A percentile compares a stretch with the other conserved stretches of the same genome.
phyloP scores from a whole-genome alignment of 345 rosid species.

The Eucalyptus brandiana region DNA sequence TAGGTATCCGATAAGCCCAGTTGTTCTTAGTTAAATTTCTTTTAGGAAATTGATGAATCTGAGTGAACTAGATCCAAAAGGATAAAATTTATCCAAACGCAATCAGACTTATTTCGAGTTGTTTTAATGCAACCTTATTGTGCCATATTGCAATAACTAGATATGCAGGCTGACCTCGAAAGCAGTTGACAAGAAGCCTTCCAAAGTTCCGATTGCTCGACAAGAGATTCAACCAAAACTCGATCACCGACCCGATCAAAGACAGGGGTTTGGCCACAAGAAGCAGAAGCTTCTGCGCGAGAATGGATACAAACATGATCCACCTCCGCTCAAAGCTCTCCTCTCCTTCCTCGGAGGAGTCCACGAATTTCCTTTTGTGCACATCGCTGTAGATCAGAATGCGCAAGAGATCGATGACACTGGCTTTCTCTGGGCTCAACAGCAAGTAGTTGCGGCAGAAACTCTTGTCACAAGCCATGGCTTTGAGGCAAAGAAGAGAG shows the following conservation, averaged over 20 bases:
- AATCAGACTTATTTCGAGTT: not conserved
- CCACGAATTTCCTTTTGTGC: constrained; percentile 22
- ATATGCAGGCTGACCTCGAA: constrained; percentile 2
- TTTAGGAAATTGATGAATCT: too few relatives aligned
- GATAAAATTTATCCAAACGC: not conserved
- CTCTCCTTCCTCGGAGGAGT: constrained; percentile 15
- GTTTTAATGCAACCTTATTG: not conserved
- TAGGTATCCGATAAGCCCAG: not conserved
- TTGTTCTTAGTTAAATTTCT: not conserved
- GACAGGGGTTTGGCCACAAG: constrained; percentile 26
- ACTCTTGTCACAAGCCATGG: constrained; percentile 15
- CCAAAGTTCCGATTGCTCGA: constrained; percentile 13
- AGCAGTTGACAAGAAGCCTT: constrained; percentile 10
- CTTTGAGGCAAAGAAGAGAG: not conserved
- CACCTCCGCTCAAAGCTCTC: constrained; percentile 31
- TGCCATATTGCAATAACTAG: not conserved
- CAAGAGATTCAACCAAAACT: constrained; percentile 35
- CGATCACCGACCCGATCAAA: constrained; percentile 15
- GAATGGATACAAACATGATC: constrained; percentile 44
- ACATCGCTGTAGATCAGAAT: constrained; percentile 29
- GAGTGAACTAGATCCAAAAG: not conserved
- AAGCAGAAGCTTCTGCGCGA: constrained; percentile 25
- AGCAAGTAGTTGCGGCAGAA: constrained; percentile 31
- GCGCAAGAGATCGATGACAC: constrained; percentile 24
- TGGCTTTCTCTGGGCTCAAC: constrained; percentile 39